Conservation (phyloP, 1,284 basidiomycete genomes). For the Ceratobasidium sp. region DNA sequence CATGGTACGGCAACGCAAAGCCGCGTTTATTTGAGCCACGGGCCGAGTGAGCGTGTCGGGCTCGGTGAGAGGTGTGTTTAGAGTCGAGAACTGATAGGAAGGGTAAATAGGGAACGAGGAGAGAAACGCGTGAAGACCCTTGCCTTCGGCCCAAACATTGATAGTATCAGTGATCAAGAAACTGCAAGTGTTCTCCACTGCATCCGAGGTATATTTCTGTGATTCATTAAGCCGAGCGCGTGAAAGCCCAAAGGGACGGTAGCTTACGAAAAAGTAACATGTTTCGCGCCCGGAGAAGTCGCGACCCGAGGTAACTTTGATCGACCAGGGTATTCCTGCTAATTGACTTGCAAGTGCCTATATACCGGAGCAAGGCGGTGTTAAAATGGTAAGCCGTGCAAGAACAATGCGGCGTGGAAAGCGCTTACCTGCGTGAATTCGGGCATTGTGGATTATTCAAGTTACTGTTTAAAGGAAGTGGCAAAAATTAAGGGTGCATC, state of each 20-base stretch:
- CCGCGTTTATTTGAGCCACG: constrained; percentile 22
- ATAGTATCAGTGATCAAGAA: constrained; percentile 35
- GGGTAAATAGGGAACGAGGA: not conserved
- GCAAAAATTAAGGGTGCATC: not conserved
- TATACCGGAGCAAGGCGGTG: not conserved
- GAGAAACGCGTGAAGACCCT: not conserved
- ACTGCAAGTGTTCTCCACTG: not conserved
- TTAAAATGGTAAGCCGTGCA: not conserved
- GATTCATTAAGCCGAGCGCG: too few relatives aligned
- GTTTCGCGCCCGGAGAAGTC: not conserved
- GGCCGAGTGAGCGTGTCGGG: constrained; percentile 28
- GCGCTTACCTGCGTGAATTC: constrained; percentile 35
- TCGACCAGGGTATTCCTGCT: constrained; percentile 22
- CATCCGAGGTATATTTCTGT: constrained; percentile 31
- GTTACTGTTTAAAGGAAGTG: not conserved
- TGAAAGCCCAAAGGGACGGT: not conserved
- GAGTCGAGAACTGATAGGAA: constrained; percentile 19
- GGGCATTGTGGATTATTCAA: constrained; percentile 13
- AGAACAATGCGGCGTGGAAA: too few relatives aligned
- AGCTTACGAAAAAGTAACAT: constrained; percentile 38
- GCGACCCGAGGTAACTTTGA: constrained; percentile 15
- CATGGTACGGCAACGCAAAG: constrained; percentile 39
- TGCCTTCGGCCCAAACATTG: constrained; percentile 40
- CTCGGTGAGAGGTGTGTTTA: constrained; percentile 38
- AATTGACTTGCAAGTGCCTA: constrained; percentile 21